Evolutionary conservation across 2,329 filamentous ascomycete species (phyloP).

Genomic region (Annulohypoxylon truncatum): DNA sequence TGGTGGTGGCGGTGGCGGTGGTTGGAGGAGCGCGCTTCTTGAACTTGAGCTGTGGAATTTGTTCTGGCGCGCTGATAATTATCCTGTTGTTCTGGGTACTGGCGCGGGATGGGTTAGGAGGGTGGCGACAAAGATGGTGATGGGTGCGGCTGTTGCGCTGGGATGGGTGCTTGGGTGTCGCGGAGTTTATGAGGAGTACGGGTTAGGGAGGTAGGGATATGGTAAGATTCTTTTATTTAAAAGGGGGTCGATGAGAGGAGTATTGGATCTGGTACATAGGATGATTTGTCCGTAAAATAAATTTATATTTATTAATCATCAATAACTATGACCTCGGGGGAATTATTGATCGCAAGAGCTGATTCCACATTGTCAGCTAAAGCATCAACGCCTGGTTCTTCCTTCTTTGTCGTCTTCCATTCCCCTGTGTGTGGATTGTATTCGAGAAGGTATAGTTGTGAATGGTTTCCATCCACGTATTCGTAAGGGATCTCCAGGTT

Average conservation of each 20-base stretch:
- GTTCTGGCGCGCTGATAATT: slow-evolving; percentile 45
- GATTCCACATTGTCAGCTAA: background rate
- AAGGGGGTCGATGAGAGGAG: background rate
- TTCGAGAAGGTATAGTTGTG: slow-evolving; percentile 46
- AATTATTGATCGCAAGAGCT: background rate
- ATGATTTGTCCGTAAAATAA: background rate
- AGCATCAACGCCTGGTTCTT: background rate
- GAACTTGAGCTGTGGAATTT: slow-evolving; percentile 40
- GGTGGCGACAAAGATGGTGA: slow-evolving; percentile 34
- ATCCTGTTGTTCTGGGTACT: slow-evolving; percentile 37
- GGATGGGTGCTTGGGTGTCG: slow-evolving; percentile 37
- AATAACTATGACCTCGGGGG: background rate
- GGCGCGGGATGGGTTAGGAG: slow-evolving; percentile 22
- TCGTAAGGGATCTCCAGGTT: slow-evolving; percentile 50
- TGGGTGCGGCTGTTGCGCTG: slow-evolving; percentile 32
- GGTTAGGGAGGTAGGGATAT: background rate
- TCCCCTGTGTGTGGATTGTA: slow-evolving; percentile 47
- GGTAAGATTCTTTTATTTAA: background rate
- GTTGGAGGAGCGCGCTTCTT: slow-evolving; percentile 25
- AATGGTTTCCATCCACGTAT: slow-evolving; percentile 23
- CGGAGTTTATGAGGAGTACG: slow-evolving; percentile 41
- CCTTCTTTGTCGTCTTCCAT: slow-evolving; percentile 40
- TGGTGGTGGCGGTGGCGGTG: background rate
- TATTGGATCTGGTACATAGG: too few relatives aligned
- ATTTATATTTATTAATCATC: background rate